Evolutionary conservation across 768 basidiomycete species (phyloP).

Genomic region (Chlorophyllum brunneum): DNA sequence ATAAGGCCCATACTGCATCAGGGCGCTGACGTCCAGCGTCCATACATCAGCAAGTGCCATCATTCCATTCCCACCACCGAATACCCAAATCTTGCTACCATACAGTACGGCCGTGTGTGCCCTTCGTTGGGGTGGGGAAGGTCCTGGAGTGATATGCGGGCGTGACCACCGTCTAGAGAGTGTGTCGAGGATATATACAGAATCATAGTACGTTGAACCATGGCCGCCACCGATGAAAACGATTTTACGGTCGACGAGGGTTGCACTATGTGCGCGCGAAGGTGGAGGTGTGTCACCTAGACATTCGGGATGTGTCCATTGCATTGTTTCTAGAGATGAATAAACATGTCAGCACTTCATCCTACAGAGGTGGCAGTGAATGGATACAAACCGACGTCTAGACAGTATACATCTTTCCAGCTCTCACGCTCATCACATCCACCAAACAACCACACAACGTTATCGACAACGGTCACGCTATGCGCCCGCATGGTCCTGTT

Average conservation of each 20-base stretch:
- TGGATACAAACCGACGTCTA: slow-evolving; percentile 65
- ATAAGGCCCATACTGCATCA: slow-evolving; percentile 4
- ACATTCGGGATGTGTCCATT: slow-evolving; percentile 79
- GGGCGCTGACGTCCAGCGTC: slow-evolving; percentile 60
- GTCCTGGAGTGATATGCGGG: slow-evolving; percentile 36
- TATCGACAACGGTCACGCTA: slow-evolving; percentile 79
- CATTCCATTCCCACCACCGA: slow-evolving; percentile 92
- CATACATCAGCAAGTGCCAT: slow-evolving; percentile 89
- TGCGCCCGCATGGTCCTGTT: slow-evolving; percentile 74
- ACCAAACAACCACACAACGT: slow-evolving; percentile 82
- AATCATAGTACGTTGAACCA: slow-evolving; percentile 77
- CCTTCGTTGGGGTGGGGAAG: slow-evolving; percentile 62
- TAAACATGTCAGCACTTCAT: background rate
- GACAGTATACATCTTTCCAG: slow-evolving; percentile 75
- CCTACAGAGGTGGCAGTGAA: background rate
- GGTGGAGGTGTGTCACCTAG: slow-evolving; percentile 78
- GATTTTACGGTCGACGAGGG: slow-evolving; percentile 74
- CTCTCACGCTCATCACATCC: slow-evolving; percentile 82
- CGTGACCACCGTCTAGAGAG: slow-evolving; percentile 60
- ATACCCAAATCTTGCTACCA: slow-evolving; percentile 71
- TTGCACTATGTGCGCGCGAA: slow-evolving; percentile 85
- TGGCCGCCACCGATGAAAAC: slow-evolving; percentile 88
- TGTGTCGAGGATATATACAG: slow-evolving; percentile 82
- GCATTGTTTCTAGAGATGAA: slow-evolving; percentile 66
- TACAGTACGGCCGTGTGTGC: slow-evolving; percentile 86